These are phyloP conservation scores for Termitomyces sp. DNA, from an alignment of 768 basidiomycete species.

Conservation along the genomic window DNA sequence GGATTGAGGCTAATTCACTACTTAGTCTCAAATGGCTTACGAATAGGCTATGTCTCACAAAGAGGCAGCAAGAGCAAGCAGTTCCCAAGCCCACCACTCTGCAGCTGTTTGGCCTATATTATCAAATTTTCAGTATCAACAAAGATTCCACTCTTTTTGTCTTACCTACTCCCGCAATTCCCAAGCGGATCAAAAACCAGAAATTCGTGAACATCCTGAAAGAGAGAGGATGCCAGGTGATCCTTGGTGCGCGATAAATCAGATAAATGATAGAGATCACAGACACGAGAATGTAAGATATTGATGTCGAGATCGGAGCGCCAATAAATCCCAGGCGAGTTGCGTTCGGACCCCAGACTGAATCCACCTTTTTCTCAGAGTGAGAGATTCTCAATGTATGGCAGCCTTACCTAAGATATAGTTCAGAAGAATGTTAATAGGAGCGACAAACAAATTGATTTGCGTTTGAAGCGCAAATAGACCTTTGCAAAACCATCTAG, in stretches of 20 bases:
- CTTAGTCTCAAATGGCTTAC: neutral
- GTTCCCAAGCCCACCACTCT: constrained; percentile 98
- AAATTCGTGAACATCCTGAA: constrained; percentile 60
- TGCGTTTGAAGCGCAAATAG: constrained; percentile 10
- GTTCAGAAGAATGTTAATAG: constrained; percentile 78
- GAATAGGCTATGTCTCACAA: constrained; percentile 23
- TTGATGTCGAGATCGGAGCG: constrained; percentile 82
- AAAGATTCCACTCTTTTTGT: neutral
- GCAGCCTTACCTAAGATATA: constrained; percentile 62
- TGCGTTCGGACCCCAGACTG: constrained; percentile 76
- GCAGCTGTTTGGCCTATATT: constrained; percentile 66
- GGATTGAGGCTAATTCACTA: constrained; percentile 57
- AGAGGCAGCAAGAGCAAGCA: constrained; percentile 54
- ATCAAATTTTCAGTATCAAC: neutral
- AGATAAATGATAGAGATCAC: constrained; percentile 58
- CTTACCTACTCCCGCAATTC: constrained; percentile 72
- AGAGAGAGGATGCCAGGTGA: constrained; percentile 79
- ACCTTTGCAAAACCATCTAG: neutral
- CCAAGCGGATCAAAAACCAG: constrained; percentile 62
- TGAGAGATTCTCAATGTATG: neutral
- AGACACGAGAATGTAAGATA: constrained; percentile 81
- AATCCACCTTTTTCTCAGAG: neutral
- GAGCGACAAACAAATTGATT: constrained; percentile 52
- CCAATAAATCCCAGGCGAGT: constrained; percentile 86
- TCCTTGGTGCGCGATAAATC: constrained; percentile 51